phyloP scores from a whole-genome alignment of 1,139 yeast species.

The Meyerozyma sp. region DNA sequence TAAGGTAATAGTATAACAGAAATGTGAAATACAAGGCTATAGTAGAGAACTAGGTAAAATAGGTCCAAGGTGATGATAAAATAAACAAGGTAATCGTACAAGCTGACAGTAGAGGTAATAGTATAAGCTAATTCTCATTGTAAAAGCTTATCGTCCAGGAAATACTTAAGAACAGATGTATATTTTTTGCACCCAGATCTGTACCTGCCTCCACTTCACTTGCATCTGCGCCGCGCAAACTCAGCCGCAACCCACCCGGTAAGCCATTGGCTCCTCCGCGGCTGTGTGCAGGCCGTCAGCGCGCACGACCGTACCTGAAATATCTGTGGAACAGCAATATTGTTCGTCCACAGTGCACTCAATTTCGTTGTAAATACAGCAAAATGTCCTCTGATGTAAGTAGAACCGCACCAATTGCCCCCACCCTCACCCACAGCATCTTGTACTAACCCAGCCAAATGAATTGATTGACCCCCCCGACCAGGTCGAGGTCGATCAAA shows the following conservation, averaged over 20 bases:
- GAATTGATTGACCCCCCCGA: conserved; percentile 12
- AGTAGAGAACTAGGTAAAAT: no score
- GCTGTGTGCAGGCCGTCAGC: neutral
- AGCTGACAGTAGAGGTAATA: no score
- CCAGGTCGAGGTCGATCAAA: conserved; percentile 6
- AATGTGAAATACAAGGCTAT: no score
- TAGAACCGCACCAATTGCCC: neutral
- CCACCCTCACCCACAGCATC: neutral
- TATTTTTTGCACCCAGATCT: no score
- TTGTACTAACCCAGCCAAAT: conserved; percentile 10
- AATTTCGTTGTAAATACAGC: neutral
- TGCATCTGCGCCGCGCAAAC: neutral
- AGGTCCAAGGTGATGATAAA: no score
- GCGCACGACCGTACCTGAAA: conserved; percentile 2
- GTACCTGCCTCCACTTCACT: neutral
- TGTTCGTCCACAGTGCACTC: neutral
- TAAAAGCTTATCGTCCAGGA: no score
- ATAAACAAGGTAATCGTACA: no score
- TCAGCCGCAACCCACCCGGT: neutral
- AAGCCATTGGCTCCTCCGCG: neutral
- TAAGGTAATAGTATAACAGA: no score
- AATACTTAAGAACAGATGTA: no score
- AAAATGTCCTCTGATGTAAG: conserved; percentile 1
- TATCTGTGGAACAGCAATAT: neutral
- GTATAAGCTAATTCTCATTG: no score